phyloP scores from a whole-genome alignment of 1,284 basidiomycete species.

The Cryptococcus sp. region DNA sequence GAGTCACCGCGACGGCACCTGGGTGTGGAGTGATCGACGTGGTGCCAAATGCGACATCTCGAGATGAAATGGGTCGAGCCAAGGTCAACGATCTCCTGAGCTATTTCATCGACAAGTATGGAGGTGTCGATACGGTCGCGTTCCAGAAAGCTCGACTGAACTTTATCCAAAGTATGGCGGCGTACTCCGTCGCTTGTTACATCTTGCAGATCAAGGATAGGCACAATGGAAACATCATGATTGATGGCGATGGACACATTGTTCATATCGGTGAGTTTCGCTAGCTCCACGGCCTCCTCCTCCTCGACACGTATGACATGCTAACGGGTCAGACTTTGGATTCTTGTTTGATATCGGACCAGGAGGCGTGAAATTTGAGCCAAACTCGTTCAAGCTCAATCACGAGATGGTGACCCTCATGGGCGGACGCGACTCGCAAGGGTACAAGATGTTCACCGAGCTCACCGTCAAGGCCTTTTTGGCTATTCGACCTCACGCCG shows the following conservation, averaged over 20 bases:
- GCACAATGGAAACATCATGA: conserved; percentile 99
- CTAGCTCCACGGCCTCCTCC: background rate
- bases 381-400: conserved; percentile 93
- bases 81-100: conserved; percentile 94
- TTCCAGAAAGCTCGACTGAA: conserved; percentile 93
- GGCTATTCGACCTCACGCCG: conserved; percentile 82
- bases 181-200: conserved; percentile 97
- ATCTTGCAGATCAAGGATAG: conserved; percentile 96
- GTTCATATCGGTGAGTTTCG: conserved; percentile 84
- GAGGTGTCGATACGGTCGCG: conserved; percentile 75
- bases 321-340: conserved; percentile 70
- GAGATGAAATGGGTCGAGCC: conserved; percentile 98
- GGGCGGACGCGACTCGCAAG: conserved; percentile 89
- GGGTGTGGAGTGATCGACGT: conserved; percentile 99
- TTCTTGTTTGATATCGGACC: conserved; percentile 94
- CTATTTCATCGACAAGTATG: conserved; percentile 95
- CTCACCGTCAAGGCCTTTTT: conserved; percentile 95
- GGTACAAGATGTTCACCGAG: conserved; percentile 88
- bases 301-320: background rate
- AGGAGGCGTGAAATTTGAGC: conserved; percentile 91
- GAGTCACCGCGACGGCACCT: conserved; percentile 93
- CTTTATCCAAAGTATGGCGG: conserved; percentile 99
- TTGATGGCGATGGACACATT: conserved; percentile 92
- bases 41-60: conserved; percentile 93
- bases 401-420: conserved; percentile 97